These are phyloP conservation scores for Balamuthia mandrillaris DNA, from an alignment of 208 protist species.

Conservation along the genomic window DNA sequence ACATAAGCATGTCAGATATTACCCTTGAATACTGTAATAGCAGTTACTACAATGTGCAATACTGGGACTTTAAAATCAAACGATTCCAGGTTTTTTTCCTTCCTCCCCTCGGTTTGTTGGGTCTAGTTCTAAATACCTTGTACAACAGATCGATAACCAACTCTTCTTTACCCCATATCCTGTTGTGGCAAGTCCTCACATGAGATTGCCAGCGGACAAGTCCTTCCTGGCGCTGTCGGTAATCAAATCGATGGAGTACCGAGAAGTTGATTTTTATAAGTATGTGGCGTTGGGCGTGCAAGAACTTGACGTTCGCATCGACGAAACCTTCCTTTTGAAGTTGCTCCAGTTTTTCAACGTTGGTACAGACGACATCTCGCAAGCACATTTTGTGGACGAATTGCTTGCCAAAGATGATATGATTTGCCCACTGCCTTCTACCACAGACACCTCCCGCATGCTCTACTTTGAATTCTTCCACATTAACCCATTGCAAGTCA, in stretches of 20 bases:
- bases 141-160: constrained; percentile 40
- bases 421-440: neutral
- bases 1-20: neutral
- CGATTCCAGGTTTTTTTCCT: neutral
- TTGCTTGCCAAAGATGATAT: neutral
- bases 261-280: too few relatives aligned
- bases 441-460: constrained; percentile 11
- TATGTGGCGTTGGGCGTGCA: too few relatives aligned
- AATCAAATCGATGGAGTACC: too few relatives aligned
- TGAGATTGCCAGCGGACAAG: too few relatives aligned
- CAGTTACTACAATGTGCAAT: neutral
- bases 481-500: constrained; percentile 45
- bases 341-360: constrained; percentile 26
- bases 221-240: too few relatives aligned
- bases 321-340: constrained; percentile 31
- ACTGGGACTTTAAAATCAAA: neutral
- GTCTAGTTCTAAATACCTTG: neutral
- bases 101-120: neutral
- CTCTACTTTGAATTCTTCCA: constrained; percentile 52
- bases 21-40: neutral
- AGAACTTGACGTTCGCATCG: constrained; percentile 28
- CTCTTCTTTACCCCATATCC: constrained; percentile 13
- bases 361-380: constrained; percentile 9
- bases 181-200: too few relatives aligned
- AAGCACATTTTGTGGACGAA: neutral